phyloP scores from a whole-genome alignment of 257 asterid genomes.

The Eucommia ulmoides region DNA sequence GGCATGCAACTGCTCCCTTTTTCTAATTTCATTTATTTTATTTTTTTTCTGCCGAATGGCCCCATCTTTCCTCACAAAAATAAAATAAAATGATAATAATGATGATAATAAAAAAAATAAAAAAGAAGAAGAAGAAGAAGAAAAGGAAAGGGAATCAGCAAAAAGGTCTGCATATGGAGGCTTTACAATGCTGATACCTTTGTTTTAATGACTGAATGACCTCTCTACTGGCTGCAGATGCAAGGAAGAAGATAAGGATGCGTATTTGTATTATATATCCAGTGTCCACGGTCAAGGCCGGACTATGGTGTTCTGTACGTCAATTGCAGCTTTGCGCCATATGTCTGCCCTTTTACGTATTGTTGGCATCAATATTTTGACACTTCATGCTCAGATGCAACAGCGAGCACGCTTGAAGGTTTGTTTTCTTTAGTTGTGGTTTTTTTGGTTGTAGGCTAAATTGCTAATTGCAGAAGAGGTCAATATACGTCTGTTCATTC shows the following conservation, averaged over 20 bases:
- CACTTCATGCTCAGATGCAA: conserved; percentile 96
- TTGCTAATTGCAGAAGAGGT: too few relatives aligned
- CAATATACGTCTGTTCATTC: too few relatives aligned
- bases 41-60: too few relatives aligned
- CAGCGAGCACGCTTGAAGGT: conserved; percentile 97
- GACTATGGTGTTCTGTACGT: conserved; percentile 84
- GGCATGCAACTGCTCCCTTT: neutral
- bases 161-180: too few relatives aligned
- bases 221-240: conserved; percentile 45
- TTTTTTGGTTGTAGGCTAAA: too few relatives aligned
- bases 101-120: too few relatives aligned
- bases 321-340: conserved; percentile 90
- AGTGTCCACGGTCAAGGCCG: conserved; percentile 92
- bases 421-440: neutral
- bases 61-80: too few relatives aligned
- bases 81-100: too few relatives aligned
- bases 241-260: conserved; percentile 90
- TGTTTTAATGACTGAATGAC: conserved; percentile 1
- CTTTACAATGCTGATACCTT: neutral
- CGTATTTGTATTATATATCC: conserved; percentile 68
- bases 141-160: neutral
- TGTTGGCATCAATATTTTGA: conserved; percentile 56
- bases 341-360: conserved; percentile 65
- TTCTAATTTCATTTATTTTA: neutral
- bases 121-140: too few relatives aligned